Evolutionary conservation across 164 flowering plant genomes (phyloP), one percentile per base, ranked within the genome.

Genomic region (Paratinospora sagittata): DNA sequence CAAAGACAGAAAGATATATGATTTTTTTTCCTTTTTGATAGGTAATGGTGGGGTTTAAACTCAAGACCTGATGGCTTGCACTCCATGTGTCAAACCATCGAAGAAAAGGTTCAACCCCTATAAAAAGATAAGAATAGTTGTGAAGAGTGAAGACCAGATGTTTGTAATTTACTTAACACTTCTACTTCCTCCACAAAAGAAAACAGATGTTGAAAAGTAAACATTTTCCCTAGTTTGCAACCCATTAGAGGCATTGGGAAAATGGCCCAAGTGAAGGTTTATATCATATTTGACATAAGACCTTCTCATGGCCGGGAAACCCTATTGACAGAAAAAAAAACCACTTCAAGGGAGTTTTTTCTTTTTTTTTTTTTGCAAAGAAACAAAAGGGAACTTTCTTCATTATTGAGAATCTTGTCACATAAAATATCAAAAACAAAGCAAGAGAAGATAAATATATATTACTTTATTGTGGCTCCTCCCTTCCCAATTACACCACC

Each of bases 401-500:
- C 34, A 30, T 30, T 30, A 30, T 66, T 4, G 24, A 24, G 30
- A 45, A 19, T 16, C 36, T 9, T 34, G 19, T 64, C 67, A n/a
- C 47, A 19, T 55, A 55, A 23, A 55, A 17, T 16, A 55, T 19
- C 61, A 17, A 21, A 6, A 1, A 52, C 9, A 19, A 21, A 55
- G n/a, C 33, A 21, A 52, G 16, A 36, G 57, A 24, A 68, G 43
- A 19, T 17, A 12, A 80, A 16, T 47, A 52, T 3, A n/a, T 6
- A 37, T 37, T 67, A 96, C 99, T 89, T 96, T 77, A 96, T 96
- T 45, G 85, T 96, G 34, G 95, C 80, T 73, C 99, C 99, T 75
- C 92, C 97, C 74, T 90, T 96, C 61, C 99, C 99, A 82, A 96
- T 96, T 74, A 96, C 84, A 81, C 92, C 91, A 75, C 99, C 99